These are phyloP conservation scores for Phytophthora europaea DNA, from an alignment of 352 stramenopile species.

Conservation along the genomic window DNA sequence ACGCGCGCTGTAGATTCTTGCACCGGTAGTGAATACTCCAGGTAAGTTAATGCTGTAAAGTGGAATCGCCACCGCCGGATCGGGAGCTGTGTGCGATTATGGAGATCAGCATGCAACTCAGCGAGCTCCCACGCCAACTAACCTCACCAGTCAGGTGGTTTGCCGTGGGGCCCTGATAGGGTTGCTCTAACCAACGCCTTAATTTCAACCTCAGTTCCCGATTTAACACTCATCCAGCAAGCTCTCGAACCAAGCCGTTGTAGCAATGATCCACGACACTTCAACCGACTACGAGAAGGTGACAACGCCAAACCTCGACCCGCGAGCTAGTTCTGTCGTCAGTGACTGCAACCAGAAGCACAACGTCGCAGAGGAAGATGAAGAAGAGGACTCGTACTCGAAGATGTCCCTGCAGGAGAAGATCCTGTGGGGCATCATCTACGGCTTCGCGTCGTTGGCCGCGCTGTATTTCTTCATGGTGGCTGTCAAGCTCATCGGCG, in stretches of 20 bases:
- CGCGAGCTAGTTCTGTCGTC: not conserved
- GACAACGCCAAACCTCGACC: not conserved
- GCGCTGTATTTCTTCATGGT: constrained; percentile 89
- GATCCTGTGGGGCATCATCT: constrained; percentile 48
- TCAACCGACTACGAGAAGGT: constrained; percentile 2
- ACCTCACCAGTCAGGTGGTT: not conserved
- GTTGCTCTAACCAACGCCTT: not conserved
- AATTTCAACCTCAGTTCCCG: constrained; percentile 24
- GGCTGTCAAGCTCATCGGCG: constrained; percentile 81
- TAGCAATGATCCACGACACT: not conserved
- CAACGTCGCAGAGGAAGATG: constrained; percentile 30
- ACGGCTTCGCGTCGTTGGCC: constrained; percentile 47
- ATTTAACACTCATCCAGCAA: constrained; percentile 22
- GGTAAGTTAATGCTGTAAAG: not conserved
- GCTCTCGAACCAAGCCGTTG: not conserved
- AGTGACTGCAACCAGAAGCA: not conserved
- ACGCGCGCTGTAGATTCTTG: constrained; percentile 8
- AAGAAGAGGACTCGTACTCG: constrained; percentile 33
- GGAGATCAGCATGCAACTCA: not conserved
- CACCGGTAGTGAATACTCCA: constrained; percentile 4
- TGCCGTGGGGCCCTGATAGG: not conserved
- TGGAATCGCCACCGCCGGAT: constrained; percentile 7
- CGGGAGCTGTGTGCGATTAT: not conserved
- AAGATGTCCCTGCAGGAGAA: constrained; percentile 41
- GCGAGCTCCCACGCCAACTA: not conserved